Evolutionary conservation across 129 eudicot genomes (phyloP).

Genomic region (Glebionis coronaria): DNA sequence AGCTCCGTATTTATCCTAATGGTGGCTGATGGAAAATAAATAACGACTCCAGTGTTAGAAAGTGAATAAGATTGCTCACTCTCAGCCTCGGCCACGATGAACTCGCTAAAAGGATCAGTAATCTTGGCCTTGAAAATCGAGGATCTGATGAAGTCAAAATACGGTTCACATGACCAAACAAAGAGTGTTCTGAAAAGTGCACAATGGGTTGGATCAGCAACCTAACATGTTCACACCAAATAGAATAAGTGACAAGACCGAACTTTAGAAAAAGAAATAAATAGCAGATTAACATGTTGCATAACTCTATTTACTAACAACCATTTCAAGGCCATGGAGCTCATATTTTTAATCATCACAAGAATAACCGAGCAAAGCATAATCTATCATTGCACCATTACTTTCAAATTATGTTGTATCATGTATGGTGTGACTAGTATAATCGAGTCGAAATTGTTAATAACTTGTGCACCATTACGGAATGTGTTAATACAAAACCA

Average conservation of each 20-base stretch:
- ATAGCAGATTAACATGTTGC: background rate
- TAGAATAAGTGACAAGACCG: background rate
- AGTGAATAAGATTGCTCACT: conserved; percentile 29
- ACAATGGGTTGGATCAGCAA: conserved; percentile 70
- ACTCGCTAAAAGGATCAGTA: conserved; percentile 63
- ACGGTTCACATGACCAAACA: conserved; percentile 80
- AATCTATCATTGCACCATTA: too few relatives aligned
- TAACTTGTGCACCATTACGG: too few relatives aligned
- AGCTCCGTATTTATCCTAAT: conserved; percentile 57
- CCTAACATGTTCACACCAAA: too few relatives aligned
- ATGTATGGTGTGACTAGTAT: too few relatives aligned
- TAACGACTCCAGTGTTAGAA: conserved; percentile 37
- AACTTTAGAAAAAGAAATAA: background rate
- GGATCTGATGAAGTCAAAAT: conserved; percentile 71
- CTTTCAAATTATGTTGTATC: too few relatives aligned
- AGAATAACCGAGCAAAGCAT: too few relatives aligned
- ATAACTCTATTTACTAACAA: too few relatives aligned
- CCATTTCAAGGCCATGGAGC: too few relatives aligned
- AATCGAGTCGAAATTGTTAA: too few relatives aligned
- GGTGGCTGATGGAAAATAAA: conserved; percentile 49
- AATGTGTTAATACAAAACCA: too few relatives aligned
- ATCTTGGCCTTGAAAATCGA: conserved; percentile 76
- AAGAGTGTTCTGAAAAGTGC: conserved; percentile 80
- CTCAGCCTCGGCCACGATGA: conserved; percentile 54
- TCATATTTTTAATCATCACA: too few relatives aligned